Base-by-base conservation (phyloP, 306 rosid genomes). In the Hippophae tibetana region DNA sequence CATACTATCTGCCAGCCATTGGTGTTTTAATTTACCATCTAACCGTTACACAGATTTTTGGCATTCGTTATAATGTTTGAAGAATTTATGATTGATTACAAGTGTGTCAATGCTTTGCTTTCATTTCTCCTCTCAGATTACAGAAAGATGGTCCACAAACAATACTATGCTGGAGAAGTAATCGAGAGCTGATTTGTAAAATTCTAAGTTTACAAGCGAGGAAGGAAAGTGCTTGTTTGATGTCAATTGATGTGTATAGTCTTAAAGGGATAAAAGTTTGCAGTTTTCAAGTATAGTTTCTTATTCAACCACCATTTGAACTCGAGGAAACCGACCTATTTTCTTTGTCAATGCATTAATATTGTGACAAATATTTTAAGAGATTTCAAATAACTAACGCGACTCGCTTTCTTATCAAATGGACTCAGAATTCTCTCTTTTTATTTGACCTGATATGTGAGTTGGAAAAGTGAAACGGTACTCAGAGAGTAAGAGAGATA, bases 71-170 rank as follows among this genome's bases (percentile, higher is more conserved):
- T 31, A 31, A 2, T 31, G 38, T 31, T 31, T 31, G 38, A 31
- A 31, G 38, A 31, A 31, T 31, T 31, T 31, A 31, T 31, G 38
- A 31, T 31, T 31, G 38, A 31, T 31, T 31, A 2, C 38, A 31
- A 31, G 3, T 31, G 38, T 31, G 38, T 31, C 5, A 31, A 31
- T 31, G 38, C 4, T 6, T 79, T 47, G 38, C 13, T 48, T 71
- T 64, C 23, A 0, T 18, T 18, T 18, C 23, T 18, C 23, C 23
- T 18, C 23, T 18, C 82, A 92, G 96, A 84, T 75, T 92, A 83
- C 74, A 77, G 68, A 73, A 92, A 80, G 77, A 85, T 85, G 99
- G 81, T 92, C 23, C 89, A 83, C 77, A 84, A 78, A 72, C 99
- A 83, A 69, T 88, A 76, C 71, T 78, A 73, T 73, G 62, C 88